Percentiles rank a stretch among this genome's conserved stretches.
phyloP scores from a whole-genome alignment of 176 grass and related monocot species.

The Thinopyrum elongatum region DNA sequence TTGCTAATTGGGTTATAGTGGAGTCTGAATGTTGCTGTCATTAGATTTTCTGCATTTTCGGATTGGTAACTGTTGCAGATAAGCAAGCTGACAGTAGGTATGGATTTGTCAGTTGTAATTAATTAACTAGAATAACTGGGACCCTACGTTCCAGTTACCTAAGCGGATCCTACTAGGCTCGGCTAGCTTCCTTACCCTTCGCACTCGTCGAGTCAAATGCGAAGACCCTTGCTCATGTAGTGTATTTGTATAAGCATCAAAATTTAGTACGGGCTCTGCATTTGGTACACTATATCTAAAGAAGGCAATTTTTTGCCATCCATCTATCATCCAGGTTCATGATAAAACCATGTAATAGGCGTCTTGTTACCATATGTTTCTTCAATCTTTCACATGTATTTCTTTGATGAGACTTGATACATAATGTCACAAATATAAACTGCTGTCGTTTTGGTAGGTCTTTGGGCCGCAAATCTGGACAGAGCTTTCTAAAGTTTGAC shows the following conservation, averaged over 20 bases:
- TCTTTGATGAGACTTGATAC: not conserved
- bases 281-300: no score
- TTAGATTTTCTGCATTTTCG: not conserved
- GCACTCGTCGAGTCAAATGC: no score
- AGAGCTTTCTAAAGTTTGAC: conserved; percentile 9
- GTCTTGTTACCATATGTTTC: not conserved
- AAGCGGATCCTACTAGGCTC: no score
- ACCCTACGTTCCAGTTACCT: no score
- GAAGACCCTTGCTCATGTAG: no score
- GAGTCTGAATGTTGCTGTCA: not conserved
- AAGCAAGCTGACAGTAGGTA: not conserved
- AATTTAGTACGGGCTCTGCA: no score
- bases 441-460: conserved; percentile 5
- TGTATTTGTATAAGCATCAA: no score
- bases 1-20: not conserved
- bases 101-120: not conserved
- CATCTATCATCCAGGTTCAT: not conserved
- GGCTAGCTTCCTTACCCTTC: no score
- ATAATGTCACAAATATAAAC: not conserved
- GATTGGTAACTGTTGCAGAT: not conserved
- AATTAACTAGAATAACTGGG: not conserved
- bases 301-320: no score
- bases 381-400: not conserved
- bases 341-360: not conserved
- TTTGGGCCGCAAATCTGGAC: not conserved